Percentiles rank a stretch among this genome's conserved stretches.
These are phyloP conservation scores for Podospora tetraspora DNA, from an alignment of 495 filamentous ascomycete genomes.

Conservation along the genomic window DNA sequence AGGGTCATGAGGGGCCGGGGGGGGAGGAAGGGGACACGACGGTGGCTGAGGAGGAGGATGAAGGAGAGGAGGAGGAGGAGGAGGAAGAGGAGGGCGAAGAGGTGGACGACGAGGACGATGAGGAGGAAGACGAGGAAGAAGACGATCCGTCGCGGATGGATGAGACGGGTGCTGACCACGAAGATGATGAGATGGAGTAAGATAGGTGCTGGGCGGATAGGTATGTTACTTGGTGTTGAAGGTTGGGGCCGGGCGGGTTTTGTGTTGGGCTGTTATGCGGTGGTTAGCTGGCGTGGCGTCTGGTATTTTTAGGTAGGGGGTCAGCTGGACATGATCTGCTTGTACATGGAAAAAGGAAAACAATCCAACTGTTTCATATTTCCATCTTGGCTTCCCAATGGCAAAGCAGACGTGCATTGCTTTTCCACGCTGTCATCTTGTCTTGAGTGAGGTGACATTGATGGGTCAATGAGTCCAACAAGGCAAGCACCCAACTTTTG, in stretches of 20 bases:
- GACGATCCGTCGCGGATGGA: constrained; percentile 8
- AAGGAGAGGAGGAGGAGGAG: constrained; percentile 17
- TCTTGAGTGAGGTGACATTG: neutral
- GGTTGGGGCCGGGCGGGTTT: neutral
- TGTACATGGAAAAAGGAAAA: neutral
- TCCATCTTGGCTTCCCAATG: too few relatives aligned
- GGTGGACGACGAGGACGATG: constrained; percentile 23
- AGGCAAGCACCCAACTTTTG: neutral
- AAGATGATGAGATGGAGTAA: constrained; percentile 10
- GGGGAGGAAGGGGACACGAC: constrained; percentile 19
- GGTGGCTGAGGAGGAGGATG: constrained; percentile 24
- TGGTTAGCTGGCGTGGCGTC: neutral
- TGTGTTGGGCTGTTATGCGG: neutral
- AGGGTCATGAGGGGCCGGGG: neutral
- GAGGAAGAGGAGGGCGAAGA: constrained; percentile 33
- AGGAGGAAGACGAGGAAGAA: constrained; percentile 9
- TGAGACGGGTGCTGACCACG: constrained; percentile 12
- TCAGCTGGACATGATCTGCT: neutral
- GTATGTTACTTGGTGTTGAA: neutral
- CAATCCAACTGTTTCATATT: neutral
- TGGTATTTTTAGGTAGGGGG: neutral
- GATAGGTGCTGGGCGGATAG: neutral
- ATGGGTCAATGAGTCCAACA: neutral
- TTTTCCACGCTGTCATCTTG: neutral
- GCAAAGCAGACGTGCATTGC: too few relatives aligned